Evolutionary conservation across 2,329 filamentous ascomycete species (phyloP).

Genomic region (Aspergillus aculeatus): DNA sequence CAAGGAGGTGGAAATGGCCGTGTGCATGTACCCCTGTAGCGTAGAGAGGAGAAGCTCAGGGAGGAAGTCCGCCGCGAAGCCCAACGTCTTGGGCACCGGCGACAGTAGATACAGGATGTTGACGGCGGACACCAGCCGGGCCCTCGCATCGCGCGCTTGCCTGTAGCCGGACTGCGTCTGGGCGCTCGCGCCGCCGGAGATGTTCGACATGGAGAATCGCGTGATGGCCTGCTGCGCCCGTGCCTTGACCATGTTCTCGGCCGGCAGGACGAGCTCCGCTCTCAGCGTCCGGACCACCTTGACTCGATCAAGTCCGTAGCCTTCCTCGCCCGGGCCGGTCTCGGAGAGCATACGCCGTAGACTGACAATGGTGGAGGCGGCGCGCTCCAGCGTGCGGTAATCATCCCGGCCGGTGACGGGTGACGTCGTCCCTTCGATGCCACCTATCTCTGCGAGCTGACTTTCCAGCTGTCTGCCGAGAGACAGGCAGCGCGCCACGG

Average conservation of each 20-base stretch:
- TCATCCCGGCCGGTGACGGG: slow-evolving; percentile 58
- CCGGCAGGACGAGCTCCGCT: slow-evolving; percentile 66
- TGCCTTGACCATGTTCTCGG: slow-evolving; percentile 71
- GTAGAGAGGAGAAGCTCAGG: slow-evolving; percentile 73
- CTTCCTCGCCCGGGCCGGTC: slow-evolving; percentile 69
- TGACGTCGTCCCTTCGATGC: slow-evolving; percentile 33
- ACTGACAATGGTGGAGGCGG: slow-evolving; percentile 73
- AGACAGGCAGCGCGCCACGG: slow-evolving; percentile 74
- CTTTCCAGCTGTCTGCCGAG: slow-evolving; percentile 82
- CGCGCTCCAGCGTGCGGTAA: slow-evolving; percentile 75
- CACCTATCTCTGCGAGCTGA: slow-evolving; percentile 50
- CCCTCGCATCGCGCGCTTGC: slow-evolving; percentile 71
- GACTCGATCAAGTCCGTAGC: slow-evolving; percentile 71
- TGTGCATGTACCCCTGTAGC: slow-evolving; percentile 78
- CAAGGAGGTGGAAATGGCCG: slow-evolving; percentile 74
- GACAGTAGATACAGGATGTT: slow-evolving; percentile 79
- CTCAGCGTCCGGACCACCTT: slow-evolving; percentile 70
- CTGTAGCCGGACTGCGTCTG: slow-evolving; percentile 51
- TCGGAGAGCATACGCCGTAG: slow-evolving; percentile 70
- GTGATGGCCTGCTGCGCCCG: slow-evolving; percentile 75
- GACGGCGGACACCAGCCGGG: slow-evolving; percentile 70
- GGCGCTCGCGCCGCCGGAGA: slow-evolving; percentile 37
- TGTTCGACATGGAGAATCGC: slow-evolving; percentile 73
- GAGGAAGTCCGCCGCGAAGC: slow-evolving; percentile 50
- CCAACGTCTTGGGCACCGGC: slow-evolving; percentile 56